A percentile compares a stretch with the other conserved stretches of the same genome.
These are phyloP conservation scores for Phaeosphaeriaceae sp. DNA, from an alignment of 2,329 filamentous ascomycete genomes.

Conservation along the genomic window DNA sequence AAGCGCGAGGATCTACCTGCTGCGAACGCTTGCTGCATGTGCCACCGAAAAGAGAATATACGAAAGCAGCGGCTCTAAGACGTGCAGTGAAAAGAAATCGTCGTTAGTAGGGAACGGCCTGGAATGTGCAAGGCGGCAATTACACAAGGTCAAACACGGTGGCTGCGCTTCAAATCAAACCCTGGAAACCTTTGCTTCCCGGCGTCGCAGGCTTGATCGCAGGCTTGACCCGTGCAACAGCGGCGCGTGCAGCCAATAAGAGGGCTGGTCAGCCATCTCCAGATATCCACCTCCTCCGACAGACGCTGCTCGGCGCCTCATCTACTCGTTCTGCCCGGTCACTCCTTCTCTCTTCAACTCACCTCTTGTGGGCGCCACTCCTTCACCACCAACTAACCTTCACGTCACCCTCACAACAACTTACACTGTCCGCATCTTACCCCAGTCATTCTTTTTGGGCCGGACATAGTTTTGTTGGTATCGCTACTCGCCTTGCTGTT, in stretches of 20 bases:
- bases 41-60: conserved; percentile 13
- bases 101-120: not conserved
- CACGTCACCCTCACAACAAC: conserved; percentile 20
- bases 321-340: conserved; percentile 41
- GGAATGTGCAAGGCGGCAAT: conserved; percentile 20
- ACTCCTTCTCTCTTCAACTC: conserved; percentile 39
- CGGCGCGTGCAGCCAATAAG: conserved; percentile 24
- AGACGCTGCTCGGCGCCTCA: conserved; percentile 31
- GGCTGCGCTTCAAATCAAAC: conserved; percentile 23
- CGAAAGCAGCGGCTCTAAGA: conserved; percentile 10
- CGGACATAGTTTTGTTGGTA: conserved; percentile 26
- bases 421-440: conserved; percentile 41
- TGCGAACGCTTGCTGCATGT: conserved; percentile 7
- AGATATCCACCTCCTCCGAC: conserved; percentile 27
- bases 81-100: conserved; percentile 5
- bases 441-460: conserved; percentile 50
- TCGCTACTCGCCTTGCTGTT: conserved; percentile 10
- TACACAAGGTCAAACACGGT: conserved; percentile 33
- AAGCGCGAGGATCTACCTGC: conserved; percentile 5
- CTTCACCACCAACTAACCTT: conserved; percentile 27
- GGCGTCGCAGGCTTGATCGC: conserved; percentile 21
- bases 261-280: conserved; percentile 31
- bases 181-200: conserved; percentile 17
- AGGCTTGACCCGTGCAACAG: conserved; percentile 30
- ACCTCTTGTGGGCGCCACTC: conserved; percentile 42